Percentiles rank a stretch among this genome's conserved stretches.
These are phyloP conservation scores for Monilinia polystroma DNA, from an alignment of 2,329 filamentous ascomycete genomes.

Conservation along the genomic window DNA sequence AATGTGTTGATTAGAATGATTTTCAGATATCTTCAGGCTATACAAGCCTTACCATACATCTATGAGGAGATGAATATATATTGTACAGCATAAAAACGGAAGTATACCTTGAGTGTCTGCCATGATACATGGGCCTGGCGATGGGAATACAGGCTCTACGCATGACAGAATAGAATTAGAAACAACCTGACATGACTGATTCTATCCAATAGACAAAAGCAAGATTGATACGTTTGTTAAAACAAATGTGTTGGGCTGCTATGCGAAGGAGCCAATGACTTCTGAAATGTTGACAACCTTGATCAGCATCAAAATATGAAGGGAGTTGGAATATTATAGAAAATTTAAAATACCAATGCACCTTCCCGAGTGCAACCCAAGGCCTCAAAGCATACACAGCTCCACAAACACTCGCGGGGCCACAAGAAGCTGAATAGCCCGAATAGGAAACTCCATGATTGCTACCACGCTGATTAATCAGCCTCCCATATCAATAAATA, in stretches of 20 bases:
- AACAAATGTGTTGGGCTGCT: too few relatives aligned
- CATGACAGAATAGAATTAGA: not conserved
- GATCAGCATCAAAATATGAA: not conserved
- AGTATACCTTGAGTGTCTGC: not conserved
- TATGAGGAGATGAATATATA: not conserved
- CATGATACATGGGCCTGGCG: not conserved
- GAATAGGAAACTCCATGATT: not conserved
- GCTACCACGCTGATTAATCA: not conserved
- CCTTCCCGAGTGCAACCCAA: not conserved
- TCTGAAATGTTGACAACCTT: not conserved
- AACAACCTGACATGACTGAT: too few relatives aligned
- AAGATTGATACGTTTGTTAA: too few relatives aligned
- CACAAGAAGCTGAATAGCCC: not conserved
- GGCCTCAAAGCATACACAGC: not conserved
- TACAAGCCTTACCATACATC: conserved; percentile 1
- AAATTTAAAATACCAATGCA: not conserved
- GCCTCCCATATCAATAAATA: not conserved
- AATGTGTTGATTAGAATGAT: not conserved
- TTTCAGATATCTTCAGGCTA: not conserved
- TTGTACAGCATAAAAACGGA: not conserved
- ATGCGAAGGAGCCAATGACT: not conserved
- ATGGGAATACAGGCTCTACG: not conserved
- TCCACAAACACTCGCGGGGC: not conserved
- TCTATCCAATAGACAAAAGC: too few relatives aligned
- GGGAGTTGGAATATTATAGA: not conserved